Base-by-base conservation (phyloP, 805 yeast species). In the Teunomyces barrocoloradensis region DNA sequence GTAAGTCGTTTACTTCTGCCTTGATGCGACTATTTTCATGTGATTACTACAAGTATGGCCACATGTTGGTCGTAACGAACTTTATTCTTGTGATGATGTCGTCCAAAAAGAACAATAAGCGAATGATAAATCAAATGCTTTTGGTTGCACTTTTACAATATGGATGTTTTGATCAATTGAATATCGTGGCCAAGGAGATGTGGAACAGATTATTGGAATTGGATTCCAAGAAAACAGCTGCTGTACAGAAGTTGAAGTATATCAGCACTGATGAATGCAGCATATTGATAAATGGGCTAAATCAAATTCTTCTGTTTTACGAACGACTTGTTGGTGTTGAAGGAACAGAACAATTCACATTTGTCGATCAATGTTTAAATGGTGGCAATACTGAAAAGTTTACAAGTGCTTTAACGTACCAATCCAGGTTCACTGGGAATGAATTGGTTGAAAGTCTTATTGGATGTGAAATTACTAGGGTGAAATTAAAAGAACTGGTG, bases 131-230 rank as follows among this genome's bases (percentile, higher is more conserved):
- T 33, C 71, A 78, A 0, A 56, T 78, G 0, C 60, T 78, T 52
- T 62, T 68, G 2, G 68, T 81, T 20, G 59, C 76, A 13, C 72
- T 83, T 40, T 65, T 82, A 46, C 83, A 82, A 55, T 58, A 66
- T 37, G 78, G 76, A 7, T 82, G 82, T 3, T 75, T 74, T 45
- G 55, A 63, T 3, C 54, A 52, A 4, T 55, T 75, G 39, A 64
- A 62, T 33, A 61, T 65, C 4, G 51, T 32, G 53, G 65, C 54
- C 40, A 51, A 47, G 25, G 47, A 20, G 3, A 52, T 45, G 35
- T 74, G 55, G 63, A 50, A 66, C 47, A 51, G 52, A 17, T 38
- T 60, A 32, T 46, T 69, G 34, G 17, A 13, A 2, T 21, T 45
- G 34, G 53, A 54, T 33, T 49, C 55, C 2, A 25, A 29, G 3